These are phyloP conservation scores for Bolboschoenoplectus hybrid DNA, from an alignment of 202 grass and related monocot genomes.

Conservation along the genomic window DNA sequence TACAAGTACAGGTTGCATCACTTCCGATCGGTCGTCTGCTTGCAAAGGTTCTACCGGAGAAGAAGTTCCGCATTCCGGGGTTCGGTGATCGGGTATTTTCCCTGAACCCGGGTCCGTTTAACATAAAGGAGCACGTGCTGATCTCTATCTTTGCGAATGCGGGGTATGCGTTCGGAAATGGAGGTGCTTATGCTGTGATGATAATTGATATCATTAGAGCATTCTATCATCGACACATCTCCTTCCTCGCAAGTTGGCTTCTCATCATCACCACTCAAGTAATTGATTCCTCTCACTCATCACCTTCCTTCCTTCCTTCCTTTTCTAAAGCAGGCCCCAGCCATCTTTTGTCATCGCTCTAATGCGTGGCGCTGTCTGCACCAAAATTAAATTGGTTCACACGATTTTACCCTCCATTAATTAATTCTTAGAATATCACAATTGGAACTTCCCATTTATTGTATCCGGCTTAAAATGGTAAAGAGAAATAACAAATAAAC, in stretches of 20 bases:
- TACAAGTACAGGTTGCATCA: slow-evolving; percentile 43
- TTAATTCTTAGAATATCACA: too few relatives aligned
- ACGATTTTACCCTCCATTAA: too few relatives aligned
- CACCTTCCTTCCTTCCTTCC: not conserved
- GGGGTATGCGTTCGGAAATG: slow-evolving; percentile 77
- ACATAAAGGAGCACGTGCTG: slow-evolving; percentile 95
- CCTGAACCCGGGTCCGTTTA: slow-evolving; percentile 89
- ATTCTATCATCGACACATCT: slow-evolving; percentile 51
- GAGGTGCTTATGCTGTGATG: slow-evolving; percentile 64
- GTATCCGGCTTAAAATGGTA: too few relatives aligned
- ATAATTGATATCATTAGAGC: slow-evolving; percentile 78
- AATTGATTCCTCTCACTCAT: not conserved
- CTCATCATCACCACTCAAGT: slow-evolving; percentile 72
- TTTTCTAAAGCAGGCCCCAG: not conserved
- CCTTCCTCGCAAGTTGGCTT: slow-evolving; percentile 66
- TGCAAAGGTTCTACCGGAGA: slow-evolving; percentile 43
- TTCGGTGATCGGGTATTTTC: slow-evolving; percentile 54
- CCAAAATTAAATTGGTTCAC: too few relatives aligned
- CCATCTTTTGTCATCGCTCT: not conserved
- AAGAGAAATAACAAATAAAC: too few relatives aligned
- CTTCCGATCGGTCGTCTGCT: slow-evolving; percentile 50
- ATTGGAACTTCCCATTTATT: too few relatives aligned
- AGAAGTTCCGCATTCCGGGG: slow-evolving; percentile 48
- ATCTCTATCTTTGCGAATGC: slow-evolving; percentile 93
- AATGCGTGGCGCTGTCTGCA: too few relatives aligned